These are phyloP conservation scores for Globisporangium echinulatum DNA, from an alignment of 352 stramenopile species.

Conservation along the genomic window DNA sequence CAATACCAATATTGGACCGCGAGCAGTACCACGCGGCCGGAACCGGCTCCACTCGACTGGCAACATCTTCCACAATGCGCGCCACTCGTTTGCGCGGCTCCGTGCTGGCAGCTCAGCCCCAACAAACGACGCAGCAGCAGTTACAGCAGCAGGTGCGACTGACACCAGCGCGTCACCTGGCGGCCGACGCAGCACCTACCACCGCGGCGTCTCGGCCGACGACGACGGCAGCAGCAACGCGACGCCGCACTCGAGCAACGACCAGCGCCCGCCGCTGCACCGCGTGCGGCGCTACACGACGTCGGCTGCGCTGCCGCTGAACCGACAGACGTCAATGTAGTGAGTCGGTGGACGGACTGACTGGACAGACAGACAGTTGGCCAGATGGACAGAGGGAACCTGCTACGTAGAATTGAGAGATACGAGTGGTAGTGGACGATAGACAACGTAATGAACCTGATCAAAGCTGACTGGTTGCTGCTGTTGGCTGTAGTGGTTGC, in stretches of 20 bases:
- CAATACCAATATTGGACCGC: too few species aligned
- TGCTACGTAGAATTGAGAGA: too few species aligned
- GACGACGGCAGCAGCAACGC: conserved; percentile 23
- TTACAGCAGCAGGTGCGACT: background rate
- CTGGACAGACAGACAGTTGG: background rate
- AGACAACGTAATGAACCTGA: too few species aligned
- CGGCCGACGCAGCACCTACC: background rate
- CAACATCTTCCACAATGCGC: conserved; percentile 60
- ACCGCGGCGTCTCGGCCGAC: background rate
- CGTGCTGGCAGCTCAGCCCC: conserved; percentile 37
- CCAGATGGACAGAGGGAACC: background rate
- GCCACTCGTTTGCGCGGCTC: conserved; percentile 40
- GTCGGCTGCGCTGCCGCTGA: conserved; percentile 4
- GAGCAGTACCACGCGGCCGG: conserved; percentile 6
- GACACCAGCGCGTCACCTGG: background rate
- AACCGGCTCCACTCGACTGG: conserved; percentile 32
- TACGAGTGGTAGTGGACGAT: too few species aligned
- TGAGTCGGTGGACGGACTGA: background rate
- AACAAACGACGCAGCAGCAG: background rate
- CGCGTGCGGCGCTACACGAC: conserved; percentile 40
- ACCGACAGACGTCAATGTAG: conserved; percentile 23
- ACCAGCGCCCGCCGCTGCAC: conserved; percentile 14
- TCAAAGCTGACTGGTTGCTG: too few species aligned
- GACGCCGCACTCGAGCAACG: conserved; percentile 14
- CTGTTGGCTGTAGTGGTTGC: too few species aligned